Evolutionary conservation across 352 stramenopile genomes (phyloP).

Genomic region (Phytophthora palmivora): DNA sequence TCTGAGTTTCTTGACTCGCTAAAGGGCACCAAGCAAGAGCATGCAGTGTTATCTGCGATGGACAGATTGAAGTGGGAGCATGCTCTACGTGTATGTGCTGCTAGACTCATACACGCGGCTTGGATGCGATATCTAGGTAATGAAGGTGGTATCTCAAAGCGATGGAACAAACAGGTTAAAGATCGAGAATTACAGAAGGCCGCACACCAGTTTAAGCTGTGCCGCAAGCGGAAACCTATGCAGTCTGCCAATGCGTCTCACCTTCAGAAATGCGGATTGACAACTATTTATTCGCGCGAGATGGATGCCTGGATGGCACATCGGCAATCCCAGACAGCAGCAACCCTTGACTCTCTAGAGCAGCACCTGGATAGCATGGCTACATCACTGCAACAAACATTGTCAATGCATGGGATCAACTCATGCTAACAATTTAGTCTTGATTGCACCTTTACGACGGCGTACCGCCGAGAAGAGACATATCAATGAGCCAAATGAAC

Average conservation of each 20-base stretch:
- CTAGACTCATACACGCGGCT: constrained; percentile 44
- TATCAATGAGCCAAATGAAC: too few species aligned
- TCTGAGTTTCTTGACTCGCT: constrained; percentile 67
- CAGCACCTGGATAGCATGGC: constrained; percentile 17
- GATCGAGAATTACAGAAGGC: constrained; percentile 22
- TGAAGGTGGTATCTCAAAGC: background rate
- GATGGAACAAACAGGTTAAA: background rate
- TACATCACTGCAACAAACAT: constrained; percentile 10
- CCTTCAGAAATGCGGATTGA: constrained; percentile 20
- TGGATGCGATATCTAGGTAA: constrained; percentile 39
- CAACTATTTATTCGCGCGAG: constrained; percentile 7
- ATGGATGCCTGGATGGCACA: constrained; percentile 15
- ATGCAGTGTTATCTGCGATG: constrained; percentile 52
- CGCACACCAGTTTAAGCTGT: constrained; percentile 40
- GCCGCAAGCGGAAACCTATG: constrained; percentile 39
- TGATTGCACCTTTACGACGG: background rate
- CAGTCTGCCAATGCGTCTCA: constrained; percentile 21
- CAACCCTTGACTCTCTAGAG: constrained; percentile 23
- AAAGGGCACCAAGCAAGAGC: constrained; percentile 66
- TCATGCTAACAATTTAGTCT: background rate
- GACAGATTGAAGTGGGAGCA: constrained; percentile 53
- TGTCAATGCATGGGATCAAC: constrained; percentile 8
- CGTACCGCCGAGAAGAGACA: too few species aligned
- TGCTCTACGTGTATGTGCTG: constrained; percentile 32
- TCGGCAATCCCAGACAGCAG: constrained; percentile 6